A percentile compares a stretch with the other conserved stretches of the same genome.
Evolutionary conservation across 441 rosid genomes (phyloP).

Genomic region (Melastoma candidum): DNA sequence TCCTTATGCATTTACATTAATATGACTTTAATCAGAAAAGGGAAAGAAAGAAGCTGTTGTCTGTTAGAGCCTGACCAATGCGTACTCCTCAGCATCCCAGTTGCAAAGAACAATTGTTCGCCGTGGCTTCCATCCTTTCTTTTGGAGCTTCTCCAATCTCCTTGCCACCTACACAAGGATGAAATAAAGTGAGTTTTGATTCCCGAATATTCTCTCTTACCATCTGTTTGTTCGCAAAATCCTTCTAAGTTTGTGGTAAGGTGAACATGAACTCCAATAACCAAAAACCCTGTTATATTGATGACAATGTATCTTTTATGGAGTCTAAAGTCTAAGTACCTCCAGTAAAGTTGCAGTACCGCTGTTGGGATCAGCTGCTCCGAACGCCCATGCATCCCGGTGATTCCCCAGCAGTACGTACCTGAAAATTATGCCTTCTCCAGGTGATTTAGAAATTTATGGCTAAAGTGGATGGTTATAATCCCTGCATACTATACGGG

Average conservation of each 20-base stretch:
- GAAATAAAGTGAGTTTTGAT: no score
- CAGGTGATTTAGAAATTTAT: no score
- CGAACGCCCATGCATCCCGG: constrained; percentile 91
- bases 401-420: constrained; percentile 74
- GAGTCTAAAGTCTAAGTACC: constrained; percentile 23
- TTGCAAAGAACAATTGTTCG: constrained; percentile 69
- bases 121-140: constrained; percentile 71
- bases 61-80: constrained; percentile 45
- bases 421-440: constrained; percentile 23
- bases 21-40: background rate
- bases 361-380: constrained; percentile 92
- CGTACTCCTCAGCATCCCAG: constrained; percentile 98
- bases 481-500: no score
- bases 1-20: background rate
- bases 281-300: background rate
- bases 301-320: background rate
- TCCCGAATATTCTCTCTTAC: no score
- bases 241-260: no score
- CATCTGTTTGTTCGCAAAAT: no score
- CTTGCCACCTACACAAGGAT: constrained; percentile 36
- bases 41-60: constrained; percentile 6
- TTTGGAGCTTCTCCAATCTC: constrained; percentile 54
- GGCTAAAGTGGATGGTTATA: no score
- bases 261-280: background rate
- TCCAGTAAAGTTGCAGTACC: constrained; percentile 79